phyloP scores from a whole-genome alignment of 192 early-diverging fungal genomes.

The Coemansia reversa region DNA sequence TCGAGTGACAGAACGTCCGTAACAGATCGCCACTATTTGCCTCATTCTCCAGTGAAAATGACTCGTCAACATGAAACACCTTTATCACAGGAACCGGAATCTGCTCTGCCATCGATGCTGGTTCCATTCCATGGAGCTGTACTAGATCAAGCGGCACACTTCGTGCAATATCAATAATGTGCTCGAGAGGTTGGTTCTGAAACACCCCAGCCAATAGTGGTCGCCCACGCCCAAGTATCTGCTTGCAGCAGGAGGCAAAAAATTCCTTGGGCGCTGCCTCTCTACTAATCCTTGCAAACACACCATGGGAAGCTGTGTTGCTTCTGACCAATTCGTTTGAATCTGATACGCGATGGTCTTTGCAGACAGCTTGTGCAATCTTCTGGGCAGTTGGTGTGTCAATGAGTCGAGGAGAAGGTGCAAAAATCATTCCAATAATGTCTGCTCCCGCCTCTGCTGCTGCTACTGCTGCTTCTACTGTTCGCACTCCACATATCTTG shows the following conservation, averaged over 20 bases:
- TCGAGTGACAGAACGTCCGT: constrained; percentile 23
- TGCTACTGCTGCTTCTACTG: constrained; percentile 73
- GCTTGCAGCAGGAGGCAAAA: constrained; percentile 15
- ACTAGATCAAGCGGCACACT: constrained; percentile 80
- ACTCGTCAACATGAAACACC: constrained; percentile 80
- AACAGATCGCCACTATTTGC: constrained; percentile 5
- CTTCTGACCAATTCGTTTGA: neutral
- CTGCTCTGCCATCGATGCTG: constrained; percentile 60
- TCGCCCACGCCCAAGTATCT: constrained; percentile 17
- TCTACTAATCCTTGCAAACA: neutral
- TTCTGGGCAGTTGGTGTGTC: constrained; percentile 59
- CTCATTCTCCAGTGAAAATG: constrained; percentile 19
- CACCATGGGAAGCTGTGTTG: neutral
- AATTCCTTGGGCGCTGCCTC: neutral
- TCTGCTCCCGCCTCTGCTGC: constrained; percentile 81
- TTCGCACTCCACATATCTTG: constrained; percentile 93
- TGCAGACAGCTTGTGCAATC: constrained; percentile 69
- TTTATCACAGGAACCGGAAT: constrained; percentile 84
- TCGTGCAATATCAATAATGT: constrained; percentile 67
- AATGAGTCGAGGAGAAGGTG: constrained; percentile 78
- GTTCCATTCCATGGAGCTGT: constrained; percentile 90
- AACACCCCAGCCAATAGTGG: constrained; percentile 96
- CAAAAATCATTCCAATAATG: constrained; percentile 95
- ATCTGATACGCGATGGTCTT: neutral
- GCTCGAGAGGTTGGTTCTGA: constrained; percentile 74